These are phyloP conservation scores for Hypsizygus marmoreus DNA, from an alignment of 768 basidiomycete species.

Conservation along the genomic window DNA sequence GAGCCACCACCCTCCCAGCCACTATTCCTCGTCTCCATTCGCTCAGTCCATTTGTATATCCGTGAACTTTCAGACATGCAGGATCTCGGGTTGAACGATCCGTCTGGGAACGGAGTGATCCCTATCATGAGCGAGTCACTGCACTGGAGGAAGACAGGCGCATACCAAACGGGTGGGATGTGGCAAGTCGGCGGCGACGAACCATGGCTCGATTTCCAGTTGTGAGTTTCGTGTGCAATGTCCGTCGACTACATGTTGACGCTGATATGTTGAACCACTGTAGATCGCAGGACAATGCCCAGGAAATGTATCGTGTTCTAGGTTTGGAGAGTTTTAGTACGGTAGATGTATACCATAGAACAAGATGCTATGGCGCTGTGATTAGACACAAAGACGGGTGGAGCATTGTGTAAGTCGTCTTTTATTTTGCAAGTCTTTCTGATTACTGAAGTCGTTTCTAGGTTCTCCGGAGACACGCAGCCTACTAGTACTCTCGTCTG, in stretches of 20 bases:
- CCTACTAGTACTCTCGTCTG: slow-evolving; percentile 69
- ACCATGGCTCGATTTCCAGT: slow-evolving; percentile 44
- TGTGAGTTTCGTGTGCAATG: slow-evolving; percentile 26
- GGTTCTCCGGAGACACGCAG: slow-evolving; percentile 91
- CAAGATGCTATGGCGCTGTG: slow-evolving; percentile 70
- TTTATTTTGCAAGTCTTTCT: slow-evolving; percentile 43
- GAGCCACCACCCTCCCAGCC: slow-evolving; percentile 60
- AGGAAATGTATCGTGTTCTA: slow-evolving; percentile 49
- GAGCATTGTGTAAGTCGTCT: slow-evolving; percentile 67
- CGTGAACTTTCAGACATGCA: slow-evolving; percentile 73
- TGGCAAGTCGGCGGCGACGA: slow-evolving; percentile 48
- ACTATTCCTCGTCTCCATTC: slow-evolving; percentile 69
- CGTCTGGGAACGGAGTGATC: slow-evolving; percentile 52
- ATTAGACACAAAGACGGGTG: slow-evolving; percentile 71
- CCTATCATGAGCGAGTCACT: slow-evolving; percentile 56
- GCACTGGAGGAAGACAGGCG: slow-evolving; percentile 43
- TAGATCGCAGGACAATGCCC: slow-evolving; percentile 47
- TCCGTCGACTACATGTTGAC: neutral
- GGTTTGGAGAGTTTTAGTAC: slow-evolving; percentile 64
- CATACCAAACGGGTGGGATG: slow-evolving; percentile 38
- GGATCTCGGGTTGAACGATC: slow-evolving; percentile 61
- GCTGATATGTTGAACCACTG: neutral
- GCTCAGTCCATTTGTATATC: slow-evolving; percentile 63
- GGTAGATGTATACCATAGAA: slow-evolving; percentile 74
- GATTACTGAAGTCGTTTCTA: slow-evolving; percentile 27